Base-by-base conservation (phyloP, 164 flowering plant species). In the Magnolia changhungtana region DNA sequence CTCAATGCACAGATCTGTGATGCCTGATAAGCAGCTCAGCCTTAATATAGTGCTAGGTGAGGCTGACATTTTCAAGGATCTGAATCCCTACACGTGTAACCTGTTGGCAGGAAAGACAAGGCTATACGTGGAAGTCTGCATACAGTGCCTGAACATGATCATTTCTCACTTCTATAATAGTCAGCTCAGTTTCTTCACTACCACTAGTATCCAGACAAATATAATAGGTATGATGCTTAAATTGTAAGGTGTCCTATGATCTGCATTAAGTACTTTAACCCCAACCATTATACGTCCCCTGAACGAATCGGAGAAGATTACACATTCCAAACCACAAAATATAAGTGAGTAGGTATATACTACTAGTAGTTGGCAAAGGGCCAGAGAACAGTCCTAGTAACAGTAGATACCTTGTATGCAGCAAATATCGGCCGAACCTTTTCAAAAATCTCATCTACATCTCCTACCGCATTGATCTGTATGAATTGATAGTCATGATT, bases 401-500 rank as follows among this genome's bases (percentile, higher is more conserved):
- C 61, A 13, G 18, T 55, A 74, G 3, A 55, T 83, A 89, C 92
- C 93, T 85, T 80, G 20, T 65, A 80, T 64, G 86, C 82, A 74
- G 87, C 78, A 85, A 95, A 92, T 63, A 91, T 37, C 2, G 88
- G 87, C 20, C 83, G 84, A 76, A 91, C 92, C 81, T 83, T 85
- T 74, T 91, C 87, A 82, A 89, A 95, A 73, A 93, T 85, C 73
- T 93, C 96, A 83, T 93, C 95, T 75, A 74, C 90, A 10, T 91
- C 81, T 83, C 99, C 98, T 21, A 88, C 86, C 10, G 90, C 97
- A 84, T 84, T 84, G 65, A 95, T 87, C 97, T 93, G 96, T 87
- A 81, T 14, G 61, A 55, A 55, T 37, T 55, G 61, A 55, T 55
- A 4, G 45, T 37, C 45, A 37, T 37, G 6, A 37, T 37, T 3